These are phyloP conservation scores for Aureobasidium vineae DNA, from an alignment of 2,329 filamentous ascomycete species.

Conservation along the genomic window DNA sequence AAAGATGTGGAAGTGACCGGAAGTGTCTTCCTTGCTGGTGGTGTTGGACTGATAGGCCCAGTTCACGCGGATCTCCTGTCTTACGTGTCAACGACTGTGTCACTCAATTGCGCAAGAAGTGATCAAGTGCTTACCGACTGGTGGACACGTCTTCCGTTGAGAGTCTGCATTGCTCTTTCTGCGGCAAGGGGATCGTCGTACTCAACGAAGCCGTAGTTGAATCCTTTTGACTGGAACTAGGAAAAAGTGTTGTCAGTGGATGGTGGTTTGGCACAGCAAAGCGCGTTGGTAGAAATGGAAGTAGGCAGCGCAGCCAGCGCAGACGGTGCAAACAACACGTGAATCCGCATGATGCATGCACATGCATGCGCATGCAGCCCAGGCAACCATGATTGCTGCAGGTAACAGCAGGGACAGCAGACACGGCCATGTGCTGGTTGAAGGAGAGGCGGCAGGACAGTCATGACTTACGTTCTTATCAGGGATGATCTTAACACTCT, in stretches of 20 bases:
- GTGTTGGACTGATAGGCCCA: constrained; percentile 99
- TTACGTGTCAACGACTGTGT: constrained; percentile 32
- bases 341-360: constrained; percentile 23
- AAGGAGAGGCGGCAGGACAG: constrained; percentile 27
- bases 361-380: constrained; percentile 21
- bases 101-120: background rate
- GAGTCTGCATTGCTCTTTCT: constrained; percentile 93
- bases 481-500: constrained; percentile 99
- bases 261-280: background rate
- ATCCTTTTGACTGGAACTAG: constrained; percentile 76
- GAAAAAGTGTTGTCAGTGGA: constrained; percentile 16
- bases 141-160: constrained; percentile 93
- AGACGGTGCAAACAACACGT: constrained; percentile 18
- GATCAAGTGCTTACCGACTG: constrained; percentile 68
- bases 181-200: constrained; percentile 97
- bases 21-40: constrained; percentile 92
- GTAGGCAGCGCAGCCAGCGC: background rate
- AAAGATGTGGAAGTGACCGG: constrained; percentile 98
- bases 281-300: background rate
- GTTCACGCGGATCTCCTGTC: constrained; percentile 95
- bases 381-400: constrained; percentile 23
- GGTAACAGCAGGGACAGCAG: constrained; percentile 29
- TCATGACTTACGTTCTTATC: constrained; percentile 87
- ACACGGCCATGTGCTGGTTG: background rate
- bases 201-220: constrained; percentile 98